Conservation (phyloP, 441 rosid genomes). For the Bruguiera hainesii region DNA sequence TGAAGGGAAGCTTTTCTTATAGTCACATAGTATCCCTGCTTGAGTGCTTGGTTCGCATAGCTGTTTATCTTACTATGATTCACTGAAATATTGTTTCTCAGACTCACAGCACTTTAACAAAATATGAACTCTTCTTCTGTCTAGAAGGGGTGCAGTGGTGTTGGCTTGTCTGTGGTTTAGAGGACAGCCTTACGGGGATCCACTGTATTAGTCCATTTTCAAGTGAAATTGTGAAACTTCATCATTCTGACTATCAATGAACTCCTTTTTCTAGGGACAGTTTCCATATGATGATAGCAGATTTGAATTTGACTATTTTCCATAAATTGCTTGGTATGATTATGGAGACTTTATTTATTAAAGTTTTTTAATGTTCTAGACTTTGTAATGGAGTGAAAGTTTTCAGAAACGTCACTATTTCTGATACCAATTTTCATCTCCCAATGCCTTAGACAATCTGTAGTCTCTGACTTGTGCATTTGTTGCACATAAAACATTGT, state of each 20-base stretch:
- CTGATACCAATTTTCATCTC: not conserved
- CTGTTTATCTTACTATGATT: too few species aligned
- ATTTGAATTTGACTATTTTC: too few species aligned
- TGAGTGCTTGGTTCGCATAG: too few species aligned
- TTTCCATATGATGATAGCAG: too few species aligned
- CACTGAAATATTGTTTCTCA: too few species aligned
- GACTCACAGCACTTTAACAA: not conserved
- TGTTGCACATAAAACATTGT: not conserved
- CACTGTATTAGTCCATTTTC: not conserved
- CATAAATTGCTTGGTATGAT: too few species aligned
- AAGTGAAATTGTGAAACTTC: not conserved
- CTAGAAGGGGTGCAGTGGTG: not conserved
- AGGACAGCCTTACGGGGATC: not conserved
- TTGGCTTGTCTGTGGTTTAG: not conserved
- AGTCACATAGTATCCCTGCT: too few species aligned
- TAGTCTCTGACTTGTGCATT: conserved; percentile 5
- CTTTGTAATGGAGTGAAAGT: not conserved
- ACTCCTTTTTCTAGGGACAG: too few species aligned
- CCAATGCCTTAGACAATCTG: not conserved
- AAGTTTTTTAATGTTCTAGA: not conserved
- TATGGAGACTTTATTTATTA: not conserved
- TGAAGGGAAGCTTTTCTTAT: not conserved
- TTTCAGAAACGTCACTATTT: not conserved
- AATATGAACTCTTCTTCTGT: not conserved
- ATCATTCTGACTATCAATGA: not conserved